phyloP scores from a whole-genome alignment of 768 basidiomycete genomes.

The Phlebiopsis gigantea region DNA sequence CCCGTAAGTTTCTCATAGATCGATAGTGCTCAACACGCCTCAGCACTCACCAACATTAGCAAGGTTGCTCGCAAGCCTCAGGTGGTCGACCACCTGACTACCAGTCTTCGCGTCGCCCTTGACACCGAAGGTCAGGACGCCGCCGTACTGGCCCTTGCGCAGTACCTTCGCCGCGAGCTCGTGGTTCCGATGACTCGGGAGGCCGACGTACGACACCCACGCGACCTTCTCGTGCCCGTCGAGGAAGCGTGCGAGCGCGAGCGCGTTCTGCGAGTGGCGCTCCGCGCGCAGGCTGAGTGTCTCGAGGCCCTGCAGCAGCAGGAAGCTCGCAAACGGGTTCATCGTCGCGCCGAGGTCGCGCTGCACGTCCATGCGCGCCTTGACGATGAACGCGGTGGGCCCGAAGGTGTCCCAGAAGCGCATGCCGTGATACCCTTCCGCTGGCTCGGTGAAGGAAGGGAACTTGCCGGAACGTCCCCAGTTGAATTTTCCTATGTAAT shows the following conservation, averaged over 20 bases:
- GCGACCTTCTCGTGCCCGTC: constrained; percentile 58
- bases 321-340: constrained; percentile 71
- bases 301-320: constrained; percentile 72
- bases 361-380: constrained; percentile 57
- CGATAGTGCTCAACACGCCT: background rate
- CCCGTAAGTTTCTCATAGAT: background rate
- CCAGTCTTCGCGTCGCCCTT: constrained; percentile 47
- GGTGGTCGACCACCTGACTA: constrained; percentile 59
- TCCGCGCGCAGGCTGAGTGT: constrained; percentile 68
- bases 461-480: constrained; percentile 65
- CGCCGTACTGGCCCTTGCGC: constrained; percentile 55
- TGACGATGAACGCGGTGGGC: constrained; percentile 54
- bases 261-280: constrained; percentile 66
- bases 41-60: constrained; percentile 51
- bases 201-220: constrained; percentile 80
- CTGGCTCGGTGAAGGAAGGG: constrained; percentile 68
- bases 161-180: constrained; percentile 51
- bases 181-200: constrained; percentile 56
- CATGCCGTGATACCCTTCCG: constrained; percentile 76
- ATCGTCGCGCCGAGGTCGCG: constrained; percentile 63
- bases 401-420: constrained; percentile 66
- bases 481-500: constrained; percentile 57
- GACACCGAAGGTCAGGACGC: constrained; percentile 75
- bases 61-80: constrained; percentile 69
- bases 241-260: constrained; percentile 65